A percentile compares a stretch with the other conserved stretches of the same genome.
Conservation (phyloP, 257 asterid species). For the Solanum piurae region DNA sequence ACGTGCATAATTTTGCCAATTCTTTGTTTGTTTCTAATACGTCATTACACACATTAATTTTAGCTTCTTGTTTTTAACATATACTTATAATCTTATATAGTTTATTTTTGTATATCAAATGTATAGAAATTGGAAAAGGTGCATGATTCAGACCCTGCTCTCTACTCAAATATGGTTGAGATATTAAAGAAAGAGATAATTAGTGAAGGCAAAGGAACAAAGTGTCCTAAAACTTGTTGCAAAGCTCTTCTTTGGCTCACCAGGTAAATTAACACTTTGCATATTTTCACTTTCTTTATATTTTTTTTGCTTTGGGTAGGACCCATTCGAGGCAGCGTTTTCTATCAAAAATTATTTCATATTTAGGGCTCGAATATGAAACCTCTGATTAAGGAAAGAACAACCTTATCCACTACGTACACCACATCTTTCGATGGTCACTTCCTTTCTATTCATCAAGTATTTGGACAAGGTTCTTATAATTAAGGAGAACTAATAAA, state of each 20-base stretch:
- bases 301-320: too few species aligned
- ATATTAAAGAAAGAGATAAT: slow-evolving; percentile 53
- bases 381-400: background rate
- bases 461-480: background rate
- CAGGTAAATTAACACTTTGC: slow-evolving; percentile 27
- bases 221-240: slow-evolving; percentile 49
- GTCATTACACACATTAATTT: background rate
- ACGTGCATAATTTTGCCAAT: background rate
- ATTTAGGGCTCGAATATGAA: background rate
- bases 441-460: background rate
- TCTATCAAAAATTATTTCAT: background rate
- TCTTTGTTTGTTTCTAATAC: background rate
- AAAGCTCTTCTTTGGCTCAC: slow-evolving; percentile 87
- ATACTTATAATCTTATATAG: background rate
- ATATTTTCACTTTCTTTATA: too few species aligned
- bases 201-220: slow-evolving; percentile 42
- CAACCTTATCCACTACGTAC: background rate
- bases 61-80: background rate
- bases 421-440: background rate
- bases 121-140: slow-evolving; percentile 64
- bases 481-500: background rate
- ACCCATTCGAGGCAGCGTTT: background rate
- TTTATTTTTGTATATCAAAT: background rate
- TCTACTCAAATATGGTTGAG: slow-evolving; percentile 60
- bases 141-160: slow-evolving; percentile 51